These are phyloP conservation scores for Xylaria sp. DNA, from an alignment of 2,329 filamentous ascomycete species.

Conservation along the genomic window DNA sequence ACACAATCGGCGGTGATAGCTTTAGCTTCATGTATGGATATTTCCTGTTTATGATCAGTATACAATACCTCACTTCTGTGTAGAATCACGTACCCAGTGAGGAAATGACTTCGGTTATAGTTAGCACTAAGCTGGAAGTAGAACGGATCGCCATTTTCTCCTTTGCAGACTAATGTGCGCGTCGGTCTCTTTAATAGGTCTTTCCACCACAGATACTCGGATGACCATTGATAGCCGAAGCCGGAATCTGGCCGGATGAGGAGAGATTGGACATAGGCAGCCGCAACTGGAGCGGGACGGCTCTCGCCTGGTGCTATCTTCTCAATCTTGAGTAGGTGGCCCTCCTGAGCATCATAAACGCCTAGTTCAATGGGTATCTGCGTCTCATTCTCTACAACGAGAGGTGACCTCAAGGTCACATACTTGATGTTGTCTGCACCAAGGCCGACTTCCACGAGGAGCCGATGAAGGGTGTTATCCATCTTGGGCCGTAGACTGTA, in stretches of 20 bases:
- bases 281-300: constrained; percentile 88
- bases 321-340: constrained; percentile 94
- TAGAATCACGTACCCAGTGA: constrained; percentile 66
- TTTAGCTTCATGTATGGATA: constrained; percentile 96
- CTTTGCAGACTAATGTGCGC: constrained; percentile 84
- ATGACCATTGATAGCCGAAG: constrained; percentile 96
- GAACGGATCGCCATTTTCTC: constrained; percentile 86
- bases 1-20: constrained; percentile 87
- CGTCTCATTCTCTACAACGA: constrained; percentile 93
- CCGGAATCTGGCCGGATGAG: constrained; percentile 91
- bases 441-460: constrained; percentile 89
- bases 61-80: neutral
- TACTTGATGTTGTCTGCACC: constrained; percentile 98
- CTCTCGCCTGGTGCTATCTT: constrained; percentile 93
- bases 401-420: constrained; percentile 90
- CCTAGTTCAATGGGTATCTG: constrained; percentile 95
- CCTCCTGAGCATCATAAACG: constrained; percentile 84
- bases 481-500: constrained; percentile 89
- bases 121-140: constrained; percentile 95
- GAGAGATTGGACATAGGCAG: constrained; percentile 86
- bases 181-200: constrained; percentile 86
- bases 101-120: constrained; percentile 82
- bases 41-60: constrained; percentile 56
- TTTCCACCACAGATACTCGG: constrained; percentile 88
- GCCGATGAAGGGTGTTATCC: constrained; percentile 82